Base-by-base conservation (phyloP, 78 protist genomes). In the Blattamonas nauphoetae region DNA sequence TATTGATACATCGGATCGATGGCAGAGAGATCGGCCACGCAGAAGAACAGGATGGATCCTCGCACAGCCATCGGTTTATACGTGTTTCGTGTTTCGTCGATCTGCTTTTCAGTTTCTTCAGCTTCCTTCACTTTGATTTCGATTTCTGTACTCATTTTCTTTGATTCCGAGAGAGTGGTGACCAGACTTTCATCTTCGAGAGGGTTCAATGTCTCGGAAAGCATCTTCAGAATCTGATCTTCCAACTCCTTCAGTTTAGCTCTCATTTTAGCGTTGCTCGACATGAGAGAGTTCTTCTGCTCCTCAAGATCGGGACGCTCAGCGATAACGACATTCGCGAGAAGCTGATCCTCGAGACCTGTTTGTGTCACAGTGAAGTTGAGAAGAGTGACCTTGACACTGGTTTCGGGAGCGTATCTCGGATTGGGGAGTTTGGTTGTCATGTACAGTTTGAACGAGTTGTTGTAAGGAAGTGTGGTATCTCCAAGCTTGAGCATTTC, bases 1-100 rank as follows among this genome's bases (percentile, higher is more conserved):
- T 93, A 92, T 86, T 96, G 96, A 87, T 96, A 96, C 98, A 96
- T 96, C 11, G 97, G 97, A 42, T 96, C 97, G 29, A 94, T 78
- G 38, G 0, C 21, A 5, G 94, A 71, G 36, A 96, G 86, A 63
- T 84, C 92, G 36, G 94, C 5, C 32, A 94, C 87, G 90, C 95
- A 89, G 92, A 96, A 96, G 92, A 92, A 96, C 36, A 96, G 90
- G 35, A 89, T 29, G 41, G 91, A 36, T 34, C 85, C 88, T 6
- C 88, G 92, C 44, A 0, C 0, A 2, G 95, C 94, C 32, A 89
- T 91, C 21, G 93, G 93, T 33, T 78, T 34, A 92, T 92, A 94
- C 87, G 41, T 2, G 45, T 78, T 34, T 0, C 96, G 85, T 2
- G 96, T 88, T 34, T 4, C 86, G 90, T 94, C 94, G 77, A 94